phyloP scores from a whole-genome alignment of 768 basidiomycete species.

The Phanerochaete carnosa region DNA sequence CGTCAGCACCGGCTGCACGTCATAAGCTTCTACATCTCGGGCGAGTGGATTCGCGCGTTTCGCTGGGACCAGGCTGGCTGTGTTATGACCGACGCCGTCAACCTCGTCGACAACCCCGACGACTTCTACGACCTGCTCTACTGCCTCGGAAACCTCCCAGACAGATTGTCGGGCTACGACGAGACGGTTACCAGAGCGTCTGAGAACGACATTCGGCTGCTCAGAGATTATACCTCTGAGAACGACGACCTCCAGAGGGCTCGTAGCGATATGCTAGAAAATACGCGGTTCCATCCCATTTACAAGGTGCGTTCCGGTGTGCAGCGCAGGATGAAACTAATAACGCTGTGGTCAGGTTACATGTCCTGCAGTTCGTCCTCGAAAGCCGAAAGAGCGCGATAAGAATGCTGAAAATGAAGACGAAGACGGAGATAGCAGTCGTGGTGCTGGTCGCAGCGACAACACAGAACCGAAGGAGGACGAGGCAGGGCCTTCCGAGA shows the following conservation, averaged over 20 bases:
- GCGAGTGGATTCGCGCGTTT: background rate
- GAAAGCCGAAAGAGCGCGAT: background rate
- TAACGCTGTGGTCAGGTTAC: background rate
- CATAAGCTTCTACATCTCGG: background rate
- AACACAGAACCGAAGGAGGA: background rate
- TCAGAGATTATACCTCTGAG: background rate
- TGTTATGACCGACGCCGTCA: background rate
- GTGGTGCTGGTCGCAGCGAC: too few species aligned
- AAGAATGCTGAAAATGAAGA: background rate
- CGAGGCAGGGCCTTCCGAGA: background rate
- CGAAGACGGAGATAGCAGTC: too few species aligned
- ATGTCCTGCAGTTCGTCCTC: background rate
- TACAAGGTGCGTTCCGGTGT: background rate
- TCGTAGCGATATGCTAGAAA: background rate
- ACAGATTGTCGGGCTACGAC: background rate
- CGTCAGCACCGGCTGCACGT: constrained; percentile 1
- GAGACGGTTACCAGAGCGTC: background rate
- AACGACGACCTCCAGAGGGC: background rate
- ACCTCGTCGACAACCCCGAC: background rate
- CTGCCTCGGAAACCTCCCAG: background rate
- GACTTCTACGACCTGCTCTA: background rate
- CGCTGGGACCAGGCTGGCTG: constrained; percentile 1
- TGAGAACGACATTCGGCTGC: background rate
- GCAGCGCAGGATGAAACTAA: too few species aligned
- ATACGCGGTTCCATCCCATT: background rate